These are phyloP conservation scores for Tubosaeta sp. DNA, from an alignment of 768 basidiomycete species.

Conservation along the genomic window DNA sequence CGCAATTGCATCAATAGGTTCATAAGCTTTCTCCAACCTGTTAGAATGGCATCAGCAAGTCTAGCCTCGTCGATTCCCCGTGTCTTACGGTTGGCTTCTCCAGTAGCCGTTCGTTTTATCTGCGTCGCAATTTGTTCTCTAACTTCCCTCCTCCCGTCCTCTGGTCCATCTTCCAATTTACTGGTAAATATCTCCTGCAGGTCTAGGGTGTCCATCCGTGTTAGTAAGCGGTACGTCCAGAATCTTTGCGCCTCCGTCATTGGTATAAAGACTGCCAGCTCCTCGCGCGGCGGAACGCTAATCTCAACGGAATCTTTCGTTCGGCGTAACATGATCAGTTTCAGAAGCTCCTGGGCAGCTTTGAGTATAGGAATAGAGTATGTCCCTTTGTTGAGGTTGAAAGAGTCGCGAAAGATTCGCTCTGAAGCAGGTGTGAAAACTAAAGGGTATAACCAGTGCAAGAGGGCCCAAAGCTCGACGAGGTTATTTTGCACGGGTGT, in stretches of 20 bases:
- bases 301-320: constrained; percentile 51
- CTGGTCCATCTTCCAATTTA: constrained; percentile 24
- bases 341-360: constrained; percentile 45
- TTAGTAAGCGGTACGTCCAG: constrained; percentile 56
- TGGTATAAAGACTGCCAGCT: constrained; percentile 53
- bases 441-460: constrained; percentile 53
- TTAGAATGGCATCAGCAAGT: neutral
- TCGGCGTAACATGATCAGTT: constrained; percentile 54
- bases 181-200: constrained; percentile 45
- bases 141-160: constrained; percentile 38
- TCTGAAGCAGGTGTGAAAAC: constrained; percentile 49
- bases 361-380: constrained; percentile 49
- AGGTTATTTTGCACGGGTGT: constrained; percentile 72
- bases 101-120: constrained; percentile 30
- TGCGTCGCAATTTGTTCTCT: constrained; percentile 37
- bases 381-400: constrained; percentile 48
- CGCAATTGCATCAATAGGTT: constrained; percentile 71
- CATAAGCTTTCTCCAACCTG: constrained; percentile 55
- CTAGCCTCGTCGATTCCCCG: neutral
- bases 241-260: constrained; percentile 58
- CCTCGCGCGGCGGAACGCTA: constrained; percentile 53
- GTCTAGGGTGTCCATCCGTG: constrained; percentile 46
- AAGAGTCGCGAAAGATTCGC: constrained; percentile 46
- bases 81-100: constrained; percentile 29
- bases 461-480: constrained; percentile 51